Conservation (phyloP, 768 basidiomycete species). For the Mycena alexandri region DNA sequence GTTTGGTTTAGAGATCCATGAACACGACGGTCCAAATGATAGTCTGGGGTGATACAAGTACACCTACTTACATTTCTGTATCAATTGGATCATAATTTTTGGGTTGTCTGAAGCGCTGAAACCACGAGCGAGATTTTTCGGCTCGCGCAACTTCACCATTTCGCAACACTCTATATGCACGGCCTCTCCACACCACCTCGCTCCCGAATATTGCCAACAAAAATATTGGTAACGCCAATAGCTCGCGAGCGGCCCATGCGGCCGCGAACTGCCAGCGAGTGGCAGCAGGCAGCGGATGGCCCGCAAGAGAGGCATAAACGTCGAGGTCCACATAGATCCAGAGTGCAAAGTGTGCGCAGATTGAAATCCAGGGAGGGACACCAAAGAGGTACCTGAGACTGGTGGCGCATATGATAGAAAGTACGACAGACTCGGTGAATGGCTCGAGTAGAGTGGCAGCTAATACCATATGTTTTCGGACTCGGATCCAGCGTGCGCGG, state of each 20-base stretch:
- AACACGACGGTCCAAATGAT: not conserved
- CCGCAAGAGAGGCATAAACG: constrained; percentile 82
- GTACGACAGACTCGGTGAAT: constrained; percentile 87
- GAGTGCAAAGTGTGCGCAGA: constrained; percentile 68
- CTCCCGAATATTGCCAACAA: constrained; percentile 83
- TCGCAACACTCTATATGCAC: constrained; percentile 75
- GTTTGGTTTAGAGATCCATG: constrained; percentile 64
- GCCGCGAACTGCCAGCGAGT: constrained; percentile 71
- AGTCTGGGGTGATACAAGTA: constrained; percentile 3
- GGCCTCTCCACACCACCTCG: constrained; percentile 91
- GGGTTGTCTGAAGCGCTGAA: constrained; percentile 41
- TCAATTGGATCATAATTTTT: constrained; percentile 53
- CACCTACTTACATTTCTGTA: constrained; percentile 23
- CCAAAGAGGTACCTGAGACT: constrained; percentile 65
- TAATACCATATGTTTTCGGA: constrained; percentile 93
- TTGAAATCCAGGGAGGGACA: constrained; percentile 66
- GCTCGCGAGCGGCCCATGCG: constrained; percentile 86
- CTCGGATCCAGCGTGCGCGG: constrained; percentile 96
- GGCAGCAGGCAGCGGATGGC: constrained; percentile 66
- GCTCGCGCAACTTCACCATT: constrained; percentile 77
- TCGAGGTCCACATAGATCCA: constrained; percentile 89
- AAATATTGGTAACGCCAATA: constrained; percentile 91
- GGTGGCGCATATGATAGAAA: constrained; percentile 73
- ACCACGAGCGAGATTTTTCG: constrained; percentile 40
- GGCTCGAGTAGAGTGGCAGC: constrained; percentile 91